Conservation (phyloP, 2,329 filamentous ascomycete species). For the Exophiala aquamarina region DNA sequence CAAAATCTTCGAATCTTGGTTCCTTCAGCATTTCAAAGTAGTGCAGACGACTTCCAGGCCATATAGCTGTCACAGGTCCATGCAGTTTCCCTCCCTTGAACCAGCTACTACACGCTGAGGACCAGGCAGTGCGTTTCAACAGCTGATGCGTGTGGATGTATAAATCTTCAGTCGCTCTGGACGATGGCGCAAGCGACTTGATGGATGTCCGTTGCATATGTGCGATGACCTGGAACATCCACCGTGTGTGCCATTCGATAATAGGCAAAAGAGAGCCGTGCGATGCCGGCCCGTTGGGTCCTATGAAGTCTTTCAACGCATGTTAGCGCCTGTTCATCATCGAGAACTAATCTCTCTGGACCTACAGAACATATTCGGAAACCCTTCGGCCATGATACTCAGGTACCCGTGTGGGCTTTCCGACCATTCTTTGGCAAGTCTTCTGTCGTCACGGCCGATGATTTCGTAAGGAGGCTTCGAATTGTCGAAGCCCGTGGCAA, state of each 20-base stretch:
- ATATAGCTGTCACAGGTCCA: conserved; percentile 12
- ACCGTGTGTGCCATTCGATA: conserved; percentile 26
- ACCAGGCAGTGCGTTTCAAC: conserved; percentile 31
- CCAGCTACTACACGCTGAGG: conserved; percentile 42
- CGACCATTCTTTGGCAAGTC: conserved; percentile 22
- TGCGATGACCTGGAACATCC: conserved; percentile 27
- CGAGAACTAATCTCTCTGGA: conserved; percentile 13
- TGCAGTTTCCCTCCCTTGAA: conserved; percentile 37
- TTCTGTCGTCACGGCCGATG: conserved; percentile 27
- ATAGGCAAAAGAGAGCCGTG: conserved; percentile 29
- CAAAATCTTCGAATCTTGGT: conserved; percentile 31
- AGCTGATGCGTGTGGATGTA: conserved; percentile 41
- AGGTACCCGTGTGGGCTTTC: conserved; percentile 28
- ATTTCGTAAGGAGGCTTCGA: conserved; percentile 34
- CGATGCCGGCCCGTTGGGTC: conserved; percentile 27
- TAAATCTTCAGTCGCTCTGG: conserved; percentile 34
- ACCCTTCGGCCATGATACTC: conserved; percentile 27
- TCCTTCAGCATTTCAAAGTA: conserved; percentile 29
- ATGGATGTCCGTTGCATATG: conserved; percentile 27
- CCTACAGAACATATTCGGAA: conserved; percentile 28
- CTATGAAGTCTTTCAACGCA: conserved; percentile 22
- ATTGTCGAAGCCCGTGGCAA: conserved; percentile 57
- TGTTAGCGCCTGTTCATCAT: conserved; percentile 33
- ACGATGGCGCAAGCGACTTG: conserved; percentile 11
- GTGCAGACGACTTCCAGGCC: conserved; percentile 26